Percentiles rank a stretch among this genome's conserved stretches.
These are phyloP conservation scores for Pichia sp. DNA, from an alignment of 1,139 yeast genomes.

Conservation along the genomic window DNA sequence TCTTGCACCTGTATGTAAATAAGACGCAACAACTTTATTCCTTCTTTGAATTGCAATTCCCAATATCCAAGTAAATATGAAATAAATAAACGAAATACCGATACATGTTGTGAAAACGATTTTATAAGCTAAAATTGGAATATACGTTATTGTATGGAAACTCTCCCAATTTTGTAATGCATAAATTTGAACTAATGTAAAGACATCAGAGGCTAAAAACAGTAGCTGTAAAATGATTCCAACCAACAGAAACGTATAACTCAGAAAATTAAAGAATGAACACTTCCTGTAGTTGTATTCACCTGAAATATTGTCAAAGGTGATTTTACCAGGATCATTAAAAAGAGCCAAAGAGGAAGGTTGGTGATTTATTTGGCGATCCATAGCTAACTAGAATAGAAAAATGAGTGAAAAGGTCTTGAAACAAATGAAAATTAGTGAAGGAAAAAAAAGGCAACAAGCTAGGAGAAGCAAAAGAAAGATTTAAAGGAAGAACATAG, in stretches of 20 bases:
- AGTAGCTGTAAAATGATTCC: constrained; percentile 49
- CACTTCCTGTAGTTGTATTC: constrained; percentile 48
- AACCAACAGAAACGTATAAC: constrained; percentile 49
- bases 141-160: constrained; percentile 44
- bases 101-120: constrained; percentile 86
- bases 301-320: constrained; percentile 34
- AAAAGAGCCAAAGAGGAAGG: constrained; percentile 1
- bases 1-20: constrained; percentile 62
- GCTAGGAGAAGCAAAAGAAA: too few relatives aligned
- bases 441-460: too few relatives aligned
- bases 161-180: constrained; percentile 73
- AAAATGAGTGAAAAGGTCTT: too few relatives aligned
- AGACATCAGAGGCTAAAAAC: constrained; percentile 66
- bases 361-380: neutral
- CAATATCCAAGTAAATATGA: constrained; percentile 52
- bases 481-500: too few relatives aligned
- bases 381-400: too few relatives aligned
- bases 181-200: constrained; percentile 69
- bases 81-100: constrained; percentile 58
- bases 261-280: constrained; percentile 45
- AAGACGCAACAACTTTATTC: constrained; percentile 62
- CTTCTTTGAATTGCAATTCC: constrained; percentile 57
- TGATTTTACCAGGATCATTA: constrained; percentile 22
- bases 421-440: too few relatives aligned
- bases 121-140: constrained; percentile 58